Base-by-base conservation (phyloP, 2,329 filamentous ascomycete genomes). In the Fusarium domesticum region DNA sequence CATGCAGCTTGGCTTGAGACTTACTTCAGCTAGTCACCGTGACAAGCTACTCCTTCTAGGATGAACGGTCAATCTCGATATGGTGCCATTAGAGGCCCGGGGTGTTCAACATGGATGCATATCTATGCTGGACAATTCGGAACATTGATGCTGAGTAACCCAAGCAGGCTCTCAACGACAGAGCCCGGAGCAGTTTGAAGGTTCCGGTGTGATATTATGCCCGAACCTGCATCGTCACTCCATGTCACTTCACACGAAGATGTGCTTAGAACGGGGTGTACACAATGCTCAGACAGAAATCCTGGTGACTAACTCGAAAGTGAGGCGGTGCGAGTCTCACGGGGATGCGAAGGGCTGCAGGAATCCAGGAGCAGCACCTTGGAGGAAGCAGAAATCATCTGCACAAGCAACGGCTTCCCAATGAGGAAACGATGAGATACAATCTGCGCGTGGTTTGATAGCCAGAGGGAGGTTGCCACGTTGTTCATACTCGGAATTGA, bases 391-490 rank as follows among this genome's bases (percentile, higher is more conserved):
- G 42, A 30, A 49, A 38, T 23, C 35, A 39, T 33, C 38, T 20
- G 18, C 38, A 35, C 30, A 32, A 18, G 35, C 37, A 31, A 38
- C 35, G 30, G 42, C 43, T 52, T 38, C 45, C 37, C 41, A 41
- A 42, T 42, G 35, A 32, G 48, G 44, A 45, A 48, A 37, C 33
- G 37, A 54, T 42, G 42, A 51, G 47, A 55, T 43, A 36, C 25
- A 51, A 45, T 47, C 47, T 5, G 44, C 47, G 35, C 38, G 49
- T 47, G 51, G 42, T 37, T 23, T 19, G 34, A 47, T 34, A 37
- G 37, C 59, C 59, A 61, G 52, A 58, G 39, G 50, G 43, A 33
- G 46, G 33, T 28, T 58, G 62, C 58, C 62, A 64, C 62, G 60
- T 64, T 54, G 56, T 53, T 39, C 52, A 36, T 31, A 39, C 41